Evolutionary conservation across 805 yeast species (phyloP).

Genomic region (Torulaspora quercuum): DNA sequence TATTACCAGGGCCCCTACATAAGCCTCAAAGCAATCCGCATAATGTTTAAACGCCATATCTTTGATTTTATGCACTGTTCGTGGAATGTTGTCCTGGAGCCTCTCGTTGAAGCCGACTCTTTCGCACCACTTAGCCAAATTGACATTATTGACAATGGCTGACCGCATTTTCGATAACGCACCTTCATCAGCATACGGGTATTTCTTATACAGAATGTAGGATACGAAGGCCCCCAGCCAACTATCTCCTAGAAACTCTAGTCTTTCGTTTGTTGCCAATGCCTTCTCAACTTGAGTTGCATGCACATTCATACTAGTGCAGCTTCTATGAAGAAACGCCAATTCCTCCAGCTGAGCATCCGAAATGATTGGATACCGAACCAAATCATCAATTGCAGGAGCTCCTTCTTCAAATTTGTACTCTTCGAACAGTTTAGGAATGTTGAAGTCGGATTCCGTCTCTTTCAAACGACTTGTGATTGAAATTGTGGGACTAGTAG

Average conservation of each 20-base stretch:
- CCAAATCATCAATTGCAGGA: conserved; percentile 12
- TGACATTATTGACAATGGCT: conserved; percentile 62
- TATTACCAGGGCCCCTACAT: conserved; percentile 68
- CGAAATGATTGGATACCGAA: conserved; percentile 23
- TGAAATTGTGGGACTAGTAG: conserved; percentile 17
- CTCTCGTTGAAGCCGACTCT: conserved; percentile 59
- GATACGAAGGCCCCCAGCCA: conserved; percentile 66
- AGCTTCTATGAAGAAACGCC: conserved; percentile 26
- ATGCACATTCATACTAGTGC: conserved; percentile 19
- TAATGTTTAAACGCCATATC: conserved; percentile 48
- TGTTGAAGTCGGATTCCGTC: conserved; percentile 5
- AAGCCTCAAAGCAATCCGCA: conserved; percentile 90
- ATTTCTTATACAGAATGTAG: conserved; percentile 53
- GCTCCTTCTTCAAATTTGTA: conserved; percentile 12
- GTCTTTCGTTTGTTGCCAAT: conserved; percentile 55
- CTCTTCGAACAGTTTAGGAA: conserved; percentile 9
- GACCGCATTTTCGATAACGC: conserved; percentile 63
- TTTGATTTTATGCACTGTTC: conserved; percentile 45
- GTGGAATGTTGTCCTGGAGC: conserved; percentile 49
- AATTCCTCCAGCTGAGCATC: conserved; percentile 20
- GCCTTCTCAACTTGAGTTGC: conserved; percentile 18
- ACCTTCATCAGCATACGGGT: conserved; percentile 73
- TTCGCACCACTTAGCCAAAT: conserved; percentile 60
- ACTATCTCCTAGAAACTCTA: conserved; percentile 86
- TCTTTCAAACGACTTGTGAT: conserved; percentile 13